These are phyloP conservation scores for Phlyctochytrium planicorne DNA, from an alignment of 192 early-diverging fungal species.

Conservation along the genomic window DNA sequence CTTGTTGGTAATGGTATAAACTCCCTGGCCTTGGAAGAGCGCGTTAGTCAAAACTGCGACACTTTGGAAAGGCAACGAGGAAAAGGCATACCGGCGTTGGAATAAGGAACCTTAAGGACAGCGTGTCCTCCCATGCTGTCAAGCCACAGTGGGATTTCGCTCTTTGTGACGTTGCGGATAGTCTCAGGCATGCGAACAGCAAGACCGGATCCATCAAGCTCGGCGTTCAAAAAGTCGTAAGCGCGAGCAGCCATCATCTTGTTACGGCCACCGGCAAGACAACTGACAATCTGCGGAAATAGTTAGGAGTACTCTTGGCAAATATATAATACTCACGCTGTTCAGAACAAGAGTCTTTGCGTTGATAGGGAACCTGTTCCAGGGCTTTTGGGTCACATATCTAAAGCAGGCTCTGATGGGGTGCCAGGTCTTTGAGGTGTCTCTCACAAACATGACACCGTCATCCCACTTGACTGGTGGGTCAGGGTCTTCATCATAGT, in stretches of 20 bases:
- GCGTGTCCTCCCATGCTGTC: slow-evolving; percentile 84
- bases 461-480: slow-evolving; percentile 76
- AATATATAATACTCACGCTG: slow-evolving; percentile 28
- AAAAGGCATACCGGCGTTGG: slow-evolving; percentile 56
- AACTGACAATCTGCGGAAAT: slow-evolving; percentile 64
- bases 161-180: slow-evolving; percentile 77
- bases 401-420: slow-evolving; percentile 84
- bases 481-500: slow-evolving; percentile 68
- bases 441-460: slow-evolving; percentile 69
- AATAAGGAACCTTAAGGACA: slow-evolving; percentile 83
- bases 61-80: neutral
- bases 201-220: slow-evolving; percentile 68
- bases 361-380: slow-evolving; percentile 79
- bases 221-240: slow-evolving; percentile 83
- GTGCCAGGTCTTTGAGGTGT: slow-evolving; percentile 69
- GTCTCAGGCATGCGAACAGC: slow-evolving; percentile 77
- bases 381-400: slow-evolving; percentile 87
- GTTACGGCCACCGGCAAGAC: slow-evolving; percentile 84
- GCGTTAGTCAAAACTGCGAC: neutral
- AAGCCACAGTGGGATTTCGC: slow-evolving; percentile 80
- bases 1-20: slow-evolving; percentile 84
- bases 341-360: slow-evolving; percentile 78
- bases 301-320: neutral
- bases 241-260: slow-evolving; percentile 89
- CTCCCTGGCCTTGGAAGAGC: slow-evolving; percentile 59